Percentiles rank a stretch among this genome's conserved stretches.
These are phyloP conservation scores for Cucurbita ficifolia DNA, from an alignment of 306 rosid species.

Conservation along the genomic window DNA sequence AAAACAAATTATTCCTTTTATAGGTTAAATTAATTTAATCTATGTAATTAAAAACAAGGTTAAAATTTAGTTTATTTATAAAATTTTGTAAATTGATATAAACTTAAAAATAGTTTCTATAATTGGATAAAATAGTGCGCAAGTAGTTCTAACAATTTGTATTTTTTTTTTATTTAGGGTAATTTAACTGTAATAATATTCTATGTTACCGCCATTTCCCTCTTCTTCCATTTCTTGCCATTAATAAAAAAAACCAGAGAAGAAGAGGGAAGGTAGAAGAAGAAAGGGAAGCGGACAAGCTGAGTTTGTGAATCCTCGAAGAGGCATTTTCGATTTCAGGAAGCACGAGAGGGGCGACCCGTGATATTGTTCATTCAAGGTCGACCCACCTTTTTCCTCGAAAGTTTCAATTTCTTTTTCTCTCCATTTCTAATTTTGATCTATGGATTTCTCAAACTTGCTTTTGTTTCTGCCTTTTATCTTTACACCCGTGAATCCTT, in stretches of 20 bases:
- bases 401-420: background rate
- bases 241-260: background rate
- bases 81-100: too few species aligned
- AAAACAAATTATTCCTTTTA: too few species aligned
- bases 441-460: background rate
- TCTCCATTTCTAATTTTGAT: background rate
- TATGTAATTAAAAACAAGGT: too few species aligned
- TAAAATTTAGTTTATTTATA: too few species aligned
- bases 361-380: background rate
- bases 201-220: background rate
- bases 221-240: background rate
- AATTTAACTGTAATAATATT: too few species aligned
- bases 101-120: too few species aligned
- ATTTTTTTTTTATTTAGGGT: too few species aligned
- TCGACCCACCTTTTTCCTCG: background rate
- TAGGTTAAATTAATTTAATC: too few species aligned
- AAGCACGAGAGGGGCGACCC: background rate
- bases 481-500: slow-evolving; percentile 2
- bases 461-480: background rate
- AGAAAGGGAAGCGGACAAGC: background rate
- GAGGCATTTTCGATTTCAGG: background rate
- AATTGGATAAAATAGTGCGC: too few species aligned
- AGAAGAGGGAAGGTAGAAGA: background rate
- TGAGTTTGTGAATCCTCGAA: background rate
- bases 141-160: too few species aligned